phyloP scores from a whole-genome alignment of 2,329 filamentous ascomycete species.

The Beauveria bassiana region DNA sequence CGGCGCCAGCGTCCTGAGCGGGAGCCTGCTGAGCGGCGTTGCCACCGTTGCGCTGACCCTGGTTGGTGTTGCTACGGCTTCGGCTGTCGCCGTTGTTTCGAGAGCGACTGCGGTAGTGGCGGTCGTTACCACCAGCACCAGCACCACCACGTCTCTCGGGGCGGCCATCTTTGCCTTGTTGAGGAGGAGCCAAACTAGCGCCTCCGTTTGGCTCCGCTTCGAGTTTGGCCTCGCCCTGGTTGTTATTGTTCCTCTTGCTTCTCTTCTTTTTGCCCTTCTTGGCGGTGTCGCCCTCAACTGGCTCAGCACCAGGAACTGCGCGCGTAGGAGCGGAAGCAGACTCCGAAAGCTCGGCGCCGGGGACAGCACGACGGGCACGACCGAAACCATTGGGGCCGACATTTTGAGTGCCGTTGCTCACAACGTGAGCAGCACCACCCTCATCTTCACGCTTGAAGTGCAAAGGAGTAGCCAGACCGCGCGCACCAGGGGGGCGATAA shows the following conservation, averaged over 20 bases:
- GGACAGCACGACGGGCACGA: conserved; percentile 66
- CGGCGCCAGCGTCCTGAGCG: conserved; percentile 35
- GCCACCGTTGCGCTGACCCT: conserved; percentile 22
- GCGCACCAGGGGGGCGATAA: conserved; percentile 88
- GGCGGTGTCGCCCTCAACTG: conserved; percentile 65
- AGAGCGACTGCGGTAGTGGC: conserved; percentile 50
- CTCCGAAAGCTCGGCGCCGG: conserved; percentile 71
- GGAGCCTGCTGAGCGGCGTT: conserved; percentile 19
- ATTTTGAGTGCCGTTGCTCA: conserved; percentile 69
- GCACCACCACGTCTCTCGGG: conserved; percentile 54
- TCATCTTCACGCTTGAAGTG: conserved; percentile 98
- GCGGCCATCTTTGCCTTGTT: conserved; percentile 42
- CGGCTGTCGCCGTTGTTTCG: conserved; percentile 41
- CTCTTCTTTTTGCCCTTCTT: conserved; percentile 98
- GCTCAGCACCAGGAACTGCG: conserved; percentile 55
- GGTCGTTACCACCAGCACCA: conserved; percentile 18
- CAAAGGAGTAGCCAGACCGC: conserved; percentile 79
- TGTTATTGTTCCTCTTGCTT: conserved; percentile 56
- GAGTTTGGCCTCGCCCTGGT: conserved; percentile 53
- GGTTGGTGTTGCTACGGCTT: conserved; percentile 45
- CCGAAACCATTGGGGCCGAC: conserved; percentile 73
- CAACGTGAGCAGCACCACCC: conserved; percentile 78
- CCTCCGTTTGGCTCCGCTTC: conserved; percentile 37
- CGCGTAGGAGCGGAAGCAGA: conserved; percentile 61
- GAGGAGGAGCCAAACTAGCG: conserved; percentile 40